Conservation (phyloP, 1,139 yeast genomes). For the Nematodospora anomalae region DNA sequence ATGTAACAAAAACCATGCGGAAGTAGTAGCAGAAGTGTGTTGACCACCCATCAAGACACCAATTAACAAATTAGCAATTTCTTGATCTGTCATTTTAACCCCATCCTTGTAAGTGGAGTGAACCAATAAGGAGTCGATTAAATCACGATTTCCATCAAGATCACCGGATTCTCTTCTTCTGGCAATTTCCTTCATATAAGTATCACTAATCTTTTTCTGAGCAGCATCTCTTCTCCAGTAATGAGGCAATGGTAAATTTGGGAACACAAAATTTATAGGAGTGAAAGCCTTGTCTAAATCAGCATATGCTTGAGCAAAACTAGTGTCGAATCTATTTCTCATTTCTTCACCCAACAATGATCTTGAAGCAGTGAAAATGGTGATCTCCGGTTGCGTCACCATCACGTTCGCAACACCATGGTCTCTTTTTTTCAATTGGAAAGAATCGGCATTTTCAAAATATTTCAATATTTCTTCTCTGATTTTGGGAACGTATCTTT, state of each 20-base stretch:
- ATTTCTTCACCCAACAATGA: constrained; percentile 88
- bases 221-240: constrained; percentile 86
- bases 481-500: constrained; percentile 83
- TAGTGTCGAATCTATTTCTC: constrained; percentile 77
- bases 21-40: constrained; percentile 95
- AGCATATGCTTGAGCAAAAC: constrained; percentile 81
- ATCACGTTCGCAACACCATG: constrained; percentile 68
- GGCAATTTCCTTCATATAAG: constrained; percentile 76
- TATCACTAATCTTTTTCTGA: constrained; percentile 72
- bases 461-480: constrained; percentile 73
- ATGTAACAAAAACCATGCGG: constrained; percentile 92
- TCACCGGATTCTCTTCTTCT: constrained; percentile 75
- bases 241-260: constrained; percentile 85
- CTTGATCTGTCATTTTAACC: constrained; percentile 87
- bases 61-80: constrained; percentile 88
- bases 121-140: constrained; percentile 84
- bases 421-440: constrained; percentile 35
- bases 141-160: constrained; percentile 75
- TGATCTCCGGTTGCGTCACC: constrained; percentile 89
- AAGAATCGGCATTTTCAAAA: constrained; percentile 51
- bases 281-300: constrained; percentile 97
- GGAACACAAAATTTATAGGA: constrained; percentile 93
- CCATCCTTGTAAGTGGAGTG: constrained; percentile 91
- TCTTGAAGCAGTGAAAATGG: constrained; percentile 94
- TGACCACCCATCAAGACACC: constrained; percentile 99